These are phyloP conservation scores for Solanum okadae DNA, from an alignment of 257 asterid species.

Conservation along the genomic window DNA sequence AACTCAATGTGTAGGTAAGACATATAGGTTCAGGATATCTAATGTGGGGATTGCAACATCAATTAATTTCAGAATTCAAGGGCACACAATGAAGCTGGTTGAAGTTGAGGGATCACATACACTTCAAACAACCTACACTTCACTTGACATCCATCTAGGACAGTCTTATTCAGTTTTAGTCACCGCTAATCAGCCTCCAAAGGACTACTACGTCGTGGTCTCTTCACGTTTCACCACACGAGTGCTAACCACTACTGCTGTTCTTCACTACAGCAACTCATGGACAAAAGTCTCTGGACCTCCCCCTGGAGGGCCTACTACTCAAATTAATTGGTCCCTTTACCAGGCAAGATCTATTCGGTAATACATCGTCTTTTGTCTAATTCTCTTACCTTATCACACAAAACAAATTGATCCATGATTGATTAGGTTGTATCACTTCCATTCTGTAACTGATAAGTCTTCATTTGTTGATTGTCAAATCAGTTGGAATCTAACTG, in stretches of 20 bases:
- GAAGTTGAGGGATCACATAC: conserved; percentile 99
- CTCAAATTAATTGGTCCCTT: conserved; percentile 56
- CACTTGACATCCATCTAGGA: conserved; percentile 80
- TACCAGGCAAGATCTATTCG: conserved; percentile 88
- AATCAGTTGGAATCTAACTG: conserved; percentile 72
- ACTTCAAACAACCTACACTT: conserved; percentile 52
- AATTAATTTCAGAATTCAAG: conserved; percentile 81
- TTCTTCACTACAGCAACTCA: conserved; percentile 86
- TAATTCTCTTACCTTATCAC: background rate
- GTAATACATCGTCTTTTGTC: conserved; percentile 23
- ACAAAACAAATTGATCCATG: background rate
- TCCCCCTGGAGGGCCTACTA: conserved; percentile 80
- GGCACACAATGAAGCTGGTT: conserved; percentile 75
- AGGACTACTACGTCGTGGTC: conserved; percentile 70
- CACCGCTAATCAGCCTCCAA: conserved; percentile 69
- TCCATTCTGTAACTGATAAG: background rate
- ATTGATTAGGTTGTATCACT: background rate
- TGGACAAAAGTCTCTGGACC: conserved; percentile 53
- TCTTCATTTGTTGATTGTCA: conserved; percentile 3
- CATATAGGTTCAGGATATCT: conserved; percentile 87
- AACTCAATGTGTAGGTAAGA: conserved; percentile 43
- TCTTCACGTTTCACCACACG: conserved; percentile 75
- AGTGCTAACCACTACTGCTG: conserved; percentile 72
- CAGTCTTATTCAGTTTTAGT: conserved; percentile 89
- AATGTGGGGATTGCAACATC: conserved; percentile 79